phyloP scores from a whole-genome alignment of 192 early-diverging fungal species.

The Linnemannia schmuckeri region DNA sequence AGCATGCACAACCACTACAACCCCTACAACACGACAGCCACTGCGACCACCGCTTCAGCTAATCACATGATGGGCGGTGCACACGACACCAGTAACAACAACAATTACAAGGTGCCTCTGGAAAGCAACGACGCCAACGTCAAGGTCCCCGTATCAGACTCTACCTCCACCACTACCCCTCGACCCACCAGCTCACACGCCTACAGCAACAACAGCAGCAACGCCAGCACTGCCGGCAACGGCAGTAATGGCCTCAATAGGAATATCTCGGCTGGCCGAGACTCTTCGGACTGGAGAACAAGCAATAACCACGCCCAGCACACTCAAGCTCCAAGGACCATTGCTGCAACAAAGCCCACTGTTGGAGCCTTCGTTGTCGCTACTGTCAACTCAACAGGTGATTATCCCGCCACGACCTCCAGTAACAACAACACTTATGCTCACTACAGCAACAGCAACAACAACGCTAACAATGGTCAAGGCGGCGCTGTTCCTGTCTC shows the following conservation, averaged over 20 bases:
- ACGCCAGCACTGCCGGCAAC: constrained; percentile 11
- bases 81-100: constrained; percentile 15
- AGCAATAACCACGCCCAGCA: background rate
- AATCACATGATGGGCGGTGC: constrained; percentile 24
- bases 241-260: constrained; percentile 10
- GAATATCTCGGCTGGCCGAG: background rate
- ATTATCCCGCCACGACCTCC: background rate
- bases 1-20: constrained; percentile 8
- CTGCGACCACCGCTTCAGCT: background rate
- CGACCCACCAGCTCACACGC: constrained; percentile 18
- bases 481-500: constrained; percentile 11
- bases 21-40: background rate
- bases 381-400: constrained; percentile 3
- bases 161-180: background rate
- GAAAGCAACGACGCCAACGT: constrained; percentile 21
- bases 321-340: constrained; percentile 33
- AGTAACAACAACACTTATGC: constrained; percentile 7
- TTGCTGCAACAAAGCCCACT: constrained; percentile 38
- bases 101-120: constrained; percentile 32
- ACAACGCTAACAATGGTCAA: background rate
- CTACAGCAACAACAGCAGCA: background rate
- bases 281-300: background rate
- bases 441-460: background rate
- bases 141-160: constrained; percentile 36
- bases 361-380: constrained; percentile 19